Conservation (phyloP, 2,329 filamentous ascomycete species). For the Penicillium sp. region DNA sequence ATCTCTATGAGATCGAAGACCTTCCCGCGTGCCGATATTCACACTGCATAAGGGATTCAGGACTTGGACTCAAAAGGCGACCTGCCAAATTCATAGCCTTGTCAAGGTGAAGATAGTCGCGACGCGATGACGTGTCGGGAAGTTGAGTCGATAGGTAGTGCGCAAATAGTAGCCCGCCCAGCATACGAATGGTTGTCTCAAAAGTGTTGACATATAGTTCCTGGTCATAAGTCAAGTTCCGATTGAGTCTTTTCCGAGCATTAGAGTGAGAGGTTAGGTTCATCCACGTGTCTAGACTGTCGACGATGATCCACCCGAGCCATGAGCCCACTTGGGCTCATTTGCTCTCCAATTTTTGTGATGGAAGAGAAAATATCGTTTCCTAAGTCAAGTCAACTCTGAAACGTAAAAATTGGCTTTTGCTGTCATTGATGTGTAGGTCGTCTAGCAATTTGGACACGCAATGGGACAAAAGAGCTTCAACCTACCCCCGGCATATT, state of each 20-base stretch:
- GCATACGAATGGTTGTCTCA: slow-evolving; percentile 28
- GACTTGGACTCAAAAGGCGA: slow-evolving; percentile 73
- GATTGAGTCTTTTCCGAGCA: slow-evolving; percentile 13
- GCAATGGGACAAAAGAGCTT: background rate
- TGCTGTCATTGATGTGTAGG: background rate
- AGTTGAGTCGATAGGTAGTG: slow-evolving; percentile 17
- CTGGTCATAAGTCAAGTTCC: slow-evolving; percentile 15
- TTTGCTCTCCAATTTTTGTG: slow-evolving; percentile 16
- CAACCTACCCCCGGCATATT: too few species aligned
- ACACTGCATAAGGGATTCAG: slow-evolving; percentile 84
- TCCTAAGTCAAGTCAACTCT: background rate
- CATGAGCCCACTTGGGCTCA: slow-evolving; percentile 18
- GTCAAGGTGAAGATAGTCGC: slow-evolving; percentile 88
- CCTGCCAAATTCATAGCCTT: slow-evolving; percentile 88
- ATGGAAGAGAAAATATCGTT: slow-evolving; percentile 11
- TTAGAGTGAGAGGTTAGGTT: slow-evolving; percentile 15
- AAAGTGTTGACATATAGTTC: slow-evolving; percentile 26
- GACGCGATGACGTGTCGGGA: slow-evolving; percentile 45
- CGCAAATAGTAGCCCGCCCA: slow-evolving; percentile 26
- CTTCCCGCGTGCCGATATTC: slow-evolving; percentile 69
- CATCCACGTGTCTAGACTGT: slow-evolving; percentile 21
- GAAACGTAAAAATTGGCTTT: background rate
- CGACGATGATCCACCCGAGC: slow-evolving; percentile 23
- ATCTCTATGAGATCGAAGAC: slow-evolving; percentile 76
- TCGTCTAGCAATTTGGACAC: too few species aligned